Conservation (phyloP, 129 eudicot genomes). For the Chrysanthemum seticuspe region DNA sequence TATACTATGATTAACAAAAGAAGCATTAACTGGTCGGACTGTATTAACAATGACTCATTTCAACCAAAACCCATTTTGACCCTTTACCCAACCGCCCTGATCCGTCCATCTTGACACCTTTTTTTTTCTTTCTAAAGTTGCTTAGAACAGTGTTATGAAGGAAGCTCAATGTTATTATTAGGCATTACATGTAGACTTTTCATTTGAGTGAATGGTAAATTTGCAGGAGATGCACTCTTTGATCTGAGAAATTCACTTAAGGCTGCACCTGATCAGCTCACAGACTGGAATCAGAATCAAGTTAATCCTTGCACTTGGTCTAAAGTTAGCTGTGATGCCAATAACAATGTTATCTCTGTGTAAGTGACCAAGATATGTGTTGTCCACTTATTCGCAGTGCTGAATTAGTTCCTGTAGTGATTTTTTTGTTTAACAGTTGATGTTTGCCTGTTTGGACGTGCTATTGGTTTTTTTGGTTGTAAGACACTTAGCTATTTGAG, state of each 20-base stretch:
- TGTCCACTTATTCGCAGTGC: too few relatives aligned
- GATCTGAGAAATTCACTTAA: constrained; percentile 67
- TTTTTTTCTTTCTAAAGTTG: not conserved
- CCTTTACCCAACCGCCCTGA: not conserved
- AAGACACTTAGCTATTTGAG: too few relatives aligned
- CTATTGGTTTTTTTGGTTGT: too few relatives aligned
- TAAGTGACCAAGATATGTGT: constrained; percentile 29
- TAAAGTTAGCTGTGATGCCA: constrained; percentile 62
- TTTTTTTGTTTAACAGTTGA: too few relatives aligned
- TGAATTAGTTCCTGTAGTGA: too few relatives aligned
- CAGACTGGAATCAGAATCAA: constrained; percentile 80
- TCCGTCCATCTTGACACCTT: not conserved
- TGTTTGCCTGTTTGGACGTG: too few relatives aligned
- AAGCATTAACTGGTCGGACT: not conserved
- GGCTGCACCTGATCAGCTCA: constrained; percentile 70
- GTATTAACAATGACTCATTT: not conserved
- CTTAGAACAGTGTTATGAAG: not conserved
- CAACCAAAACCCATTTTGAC: not conserved
- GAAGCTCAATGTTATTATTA: constrained; percentile 7
- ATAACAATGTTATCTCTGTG: constrained; percentile 54
- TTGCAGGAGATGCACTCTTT: constrained; percentile 83
- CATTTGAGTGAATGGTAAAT: constrained; percentile 15
- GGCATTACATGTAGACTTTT: not conserved
- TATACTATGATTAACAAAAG: too few relatives aligned
- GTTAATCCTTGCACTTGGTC: constrained; percentile 97